A percentile compares a stretch with the other conserved stretches of the same genome.
These are phyloP conservation scores for Rhipidocladum racemiflorum DNA, from an alignment of 176 grass and related monocot genomes.

Conservation along the genomic window DNA sequence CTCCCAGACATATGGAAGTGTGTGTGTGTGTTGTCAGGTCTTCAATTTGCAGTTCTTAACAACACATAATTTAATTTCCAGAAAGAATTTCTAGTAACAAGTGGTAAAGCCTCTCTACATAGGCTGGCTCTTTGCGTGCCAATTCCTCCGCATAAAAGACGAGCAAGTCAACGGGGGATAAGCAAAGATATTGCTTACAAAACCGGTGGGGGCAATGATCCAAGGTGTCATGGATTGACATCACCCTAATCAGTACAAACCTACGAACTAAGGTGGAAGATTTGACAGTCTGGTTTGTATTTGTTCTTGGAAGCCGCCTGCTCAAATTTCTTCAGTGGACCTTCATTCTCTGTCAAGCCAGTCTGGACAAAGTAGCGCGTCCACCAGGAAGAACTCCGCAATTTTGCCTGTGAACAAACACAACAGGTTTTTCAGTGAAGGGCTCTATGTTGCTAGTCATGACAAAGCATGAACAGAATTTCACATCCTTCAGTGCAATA, in stretches of 20 bases:
- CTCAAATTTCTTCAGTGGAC: slow-evolving; percentile 79
- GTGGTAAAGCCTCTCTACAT: slow-evolving; percentile 43
- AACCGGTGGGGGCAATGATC: slow-evolving; percentile 7
- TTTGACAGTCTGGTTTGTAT: slow-evolving; percentile 81
- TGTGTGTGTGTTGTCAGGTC: neutral
- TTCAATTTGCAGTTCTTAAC: neutral
- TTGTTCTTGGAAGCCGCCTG: slow-evolving; percentile 54
- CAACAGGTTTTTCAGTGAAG: neutral
- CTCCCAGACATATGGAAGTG: too few species aligned
- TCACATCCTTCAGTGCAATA: neutral
- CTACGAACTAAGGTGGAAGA: slow-evolving; percentile 89
- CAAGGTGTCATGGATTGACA: slow-evolving; percentile 22
- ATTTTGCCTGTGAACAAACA: slow-evolving; percentile 61
- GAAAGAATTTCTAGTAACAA: slow-evolving; percentile 41
- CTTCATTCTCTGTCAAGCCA: slow-evolving; percentile 83
- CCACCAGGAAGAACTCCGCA: slow-evolving; percentile 96
- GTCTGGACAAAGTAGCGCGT: slow-evolving; percentile 88
- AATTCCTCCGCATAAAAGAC: slow-evolving; percentile 23
- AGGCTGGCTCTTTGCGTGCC: slow-evolving; percentile 16
- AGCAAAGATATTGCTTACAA: slow-evolving; percentile 41
- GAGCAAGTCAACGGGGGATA: neutral
- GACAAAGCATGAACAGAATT: neutral
- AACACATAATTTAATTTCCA: slow-evolving; percentile 37
- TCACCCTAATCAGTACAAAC: neutral
- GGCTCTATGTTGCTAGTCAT: neutral